Base-by-base conservation (phyloP, 305 asterid species). In the Lippia alba region DNA sequence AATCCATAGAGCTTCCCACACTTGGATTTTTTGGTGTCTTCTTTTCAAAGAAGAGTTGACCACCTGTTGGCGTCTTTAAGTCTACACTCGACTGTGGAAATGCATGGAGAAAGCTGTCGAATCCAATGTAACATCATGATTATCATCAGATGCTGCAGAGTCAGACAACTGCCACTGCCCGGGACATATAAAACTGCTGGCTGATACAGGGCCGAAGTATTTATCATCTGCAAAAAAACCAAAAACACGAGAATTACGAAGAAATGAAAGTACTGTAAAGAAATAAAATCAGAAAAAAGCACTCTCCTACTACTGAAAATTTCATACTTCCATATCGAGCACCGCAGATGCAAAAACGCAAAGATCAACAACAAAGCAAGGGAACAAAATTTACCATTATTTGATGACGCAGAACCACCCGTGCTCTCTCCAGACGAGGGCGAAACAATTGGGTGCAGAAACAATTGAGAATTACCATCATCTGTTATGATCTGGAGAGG, bases 31-130 rank as follows among this genome's bases (percentile, higher is more conserved):
- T 77, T 50, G 97, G 89, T 17, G 96, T 86, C 78, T 89, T 94
- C 82, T 87, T 96, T 83, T 88, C 97, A 64, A 83, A 82, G 71
- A 81, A 76, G 61, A 86, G 89, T 56, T 75, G 82, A 55, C 79
- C 73, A 56, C 76, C 86, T 49, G 93, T 82, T 48, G 96, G 96
- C 63, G 98, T 92, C 80, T 86, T 95, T 70, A 87, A 79, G 76
- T 87, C 96, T 56, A 72, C 68, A 73, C 91, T 96, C 5, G 94
- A 36, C 96, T 90, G 69, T 84, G 96, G 66, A 73, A 95, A 75
- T 95, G 99, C 96, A 92, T 95, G 78, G 99, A 92, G 78, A 92
- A 92, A 66, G 96, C 94, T 71, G 98, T 90, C 70, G 98, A 92
- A 82, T 95, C 99, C 99, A 95, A 89, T 32, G 99, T 92, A 73